These are phyloP conservation scores for Apiospora pterosperma DNA, from an alignment of 2,329 filamentous ascomycete species.

Conservation along the genomic window DNA sequence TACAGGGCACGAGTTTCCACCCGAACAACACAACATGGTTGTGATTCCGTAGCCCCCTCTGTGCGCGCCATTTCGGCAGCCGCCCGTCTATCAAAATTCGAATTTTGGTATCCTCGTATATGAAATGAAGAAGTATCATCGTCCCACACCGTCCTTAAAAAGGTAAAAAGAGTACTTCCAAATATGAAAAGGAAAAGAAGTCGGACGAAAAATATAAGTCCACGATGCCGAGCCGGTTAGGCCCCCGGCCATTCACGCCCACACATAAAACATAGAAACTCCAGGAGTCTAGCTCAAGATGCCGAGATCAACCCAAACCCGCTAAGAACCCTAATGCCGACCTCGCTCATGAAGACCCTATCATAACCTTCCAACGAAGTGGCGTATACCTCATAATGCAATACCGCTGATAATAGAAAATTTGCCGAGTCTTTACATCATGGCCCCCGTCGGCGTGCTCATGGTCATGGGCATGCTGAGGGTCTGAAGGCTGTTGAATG, in stretches of 20 bases:
- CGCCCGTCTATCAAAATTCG: constrained; percentile 10
- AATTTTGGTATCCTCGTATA: constrained; percentile 13
- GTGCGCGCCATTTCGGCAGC: constrained; percentile 2
- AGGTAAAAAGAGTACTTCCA: constrained; percentile 1
- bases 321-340: constrained; percentile 11
- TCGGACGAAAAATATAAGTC: constrained; percentile 2
- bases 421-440: constrained; percentile 25
- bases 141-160: constrained; percentile 4
- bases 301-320: constrained; percentile 17
- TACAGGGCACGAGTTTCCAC: constrained; percentile 9
- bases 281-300: constrained; percentile 11
- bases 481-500: constrained; percentile 57
- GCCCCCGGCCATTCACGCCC: neutral
- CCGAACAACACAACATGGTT: neutral
- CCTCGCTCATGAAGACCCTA: constrained; percentile 10
- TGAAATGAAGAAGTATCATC: constrained; percentile 5
- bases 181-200: constrained; percentile 9
- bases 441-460: constrained; percentile 45
- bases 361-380: constrained; percentile 16
- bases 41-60: constrained; percentile 1
- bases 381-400: constrained; percentile 18
- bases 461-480: constrained; percentile 64
- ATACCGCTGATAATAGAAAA: constrained; percentile 13
- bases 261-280: constrained; percentile 3
- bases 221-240: constrained; percentile 1